Evolutionary conservation across 169 alveolate genomes (phyloP).

Genomic region (Plasmodium yoelii): DNA sequence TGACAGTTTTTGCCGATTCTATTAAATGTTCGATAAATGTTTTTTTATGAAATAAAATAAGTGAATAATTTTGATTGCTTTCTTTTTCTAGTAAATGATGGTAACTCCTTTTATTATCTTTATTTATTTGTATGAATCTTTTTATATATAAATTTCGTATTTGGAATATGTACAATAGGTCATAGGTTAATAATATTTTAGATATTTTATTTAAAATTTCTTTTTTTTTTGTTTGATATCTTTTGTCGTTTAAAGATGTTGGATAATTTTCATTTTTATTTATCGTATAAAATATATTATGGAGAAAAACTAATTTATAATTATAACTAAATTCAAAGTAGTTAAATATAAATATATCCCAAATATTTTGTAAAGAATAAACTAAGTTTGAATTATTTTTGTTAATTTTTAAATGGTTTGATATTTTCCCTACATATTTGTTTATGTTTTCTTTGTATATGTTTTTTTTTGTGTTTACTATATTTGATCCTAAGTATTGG

Average conservation of each 20-base stretch:
- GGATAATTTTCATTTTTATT: neutral
- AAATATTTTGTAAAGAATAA: constrained; percentile 44
- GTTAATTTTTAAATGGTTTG: constrained; percentile 57
- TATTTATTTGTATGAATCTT: neutral
- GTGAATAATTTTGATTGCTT: neutral
- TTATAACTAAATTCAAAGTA: constrained; percentile 53
- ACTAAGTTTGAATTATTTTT: constrained; percentile 38
- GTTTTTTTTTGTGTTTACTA: constrained; percentile 1
- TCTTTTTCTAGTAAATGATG: neutral
- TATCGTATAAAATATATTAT: constrained; percentile 32
- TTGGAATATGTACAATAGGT: constrained; percentile 48
- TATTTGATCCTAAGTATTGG: constrained; percentile 29
- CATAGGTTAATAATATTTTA: constrained; percentile 28
- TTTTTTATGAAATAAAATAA: constrained; percentile 36
- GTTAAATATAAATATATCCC: constrained; percentile 69
- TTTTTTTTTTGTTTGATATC: constrained; percentile 36
- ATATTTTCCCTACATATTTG: constrained; percentile 67
- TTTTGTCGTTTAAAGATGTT: neutral
- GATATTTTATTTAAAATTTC: constrained; percentile 46
- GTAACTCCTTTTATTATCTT: neutral
- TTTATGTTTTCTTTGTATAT: constrained; percentile 36
- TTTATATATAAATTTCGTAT: constrained; percentile 20
- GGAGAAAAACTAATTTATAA: constrained; percentile 40
- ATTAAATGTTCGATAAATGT: constrained; percentile 55
- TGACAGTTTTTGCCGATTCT: constrained; percentile 29